These are phyloP conservation scores for Phlebiopsis gigantea DNA, from an alignment of 768 basidiomycete genomes.

Conservation along the genomic window DNA sequence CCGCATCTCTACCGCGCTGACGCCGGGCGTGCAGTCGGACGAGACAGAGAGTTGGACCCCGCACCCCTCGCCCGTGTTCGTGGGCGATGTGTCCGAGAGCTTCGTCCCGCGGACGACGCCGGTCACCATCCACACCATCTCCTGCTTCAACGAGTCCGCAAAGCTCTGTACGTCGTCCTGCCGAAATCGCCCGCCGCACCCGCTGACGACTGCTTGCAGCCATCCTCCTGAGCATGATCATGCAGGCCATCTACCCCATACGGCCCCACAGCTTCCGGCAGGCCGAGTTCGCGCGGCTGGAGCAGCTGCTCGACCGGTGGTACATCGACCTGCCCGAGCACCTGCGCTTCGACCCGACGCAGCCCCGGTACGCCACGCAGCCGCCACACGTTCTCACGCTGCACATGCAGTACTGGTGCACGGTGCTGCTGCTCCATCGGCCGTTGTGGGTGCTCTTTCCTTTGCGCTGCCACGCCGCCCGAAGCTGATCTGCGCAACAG, in stretches of 20 bases:
- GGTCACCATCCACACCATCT: slow-evolving; percentile 47
- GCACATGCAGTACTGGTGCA: slow-evolving; percentile 87
- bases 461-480: neutral
- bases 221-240: slow-evolving; percentile 59
- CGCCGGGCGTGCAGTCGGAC: slow-evolving; percentile 43
- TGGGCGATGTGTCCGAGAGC: slow-evolving; percentile 22
- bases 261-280: slow-evolving; percentile 51
- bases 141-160: slow-evolving; percentile 77
- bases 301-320: slow-evolving; percentile 68
- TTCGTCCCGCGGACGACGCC: slow-evolving; percentile 18
- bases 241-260: slow-evolving; percentile 69
- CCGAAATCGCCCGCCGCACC: slow-evolving; percentile 7
- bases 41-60: slow-evolving; percentile 53
- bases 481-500: slow-evolving; percentile 16
- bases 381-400: slow-evolving; percentile 67
- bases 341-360: slow-evolving; percentile 55
- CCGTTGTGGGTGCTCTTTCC: slow-evolving; percentile 56
- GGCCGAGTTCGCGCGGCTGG: slow-evolving; percentile 50
- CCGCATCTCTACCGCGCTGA: neutral
- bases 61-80: slow-evolving; percentile 32
- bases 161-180: slow-evolving; percentile 49
- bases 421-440: slow-evolving; percentile 66
- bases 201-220: slow-evolving; percentile 39
- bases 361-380: slow-evolving; percentile 36
- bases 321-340: slow-evolving; percentile 65